Conservation (phyloP, 139 green algal genomes). For the Volvox reticuliferus region DNA sequence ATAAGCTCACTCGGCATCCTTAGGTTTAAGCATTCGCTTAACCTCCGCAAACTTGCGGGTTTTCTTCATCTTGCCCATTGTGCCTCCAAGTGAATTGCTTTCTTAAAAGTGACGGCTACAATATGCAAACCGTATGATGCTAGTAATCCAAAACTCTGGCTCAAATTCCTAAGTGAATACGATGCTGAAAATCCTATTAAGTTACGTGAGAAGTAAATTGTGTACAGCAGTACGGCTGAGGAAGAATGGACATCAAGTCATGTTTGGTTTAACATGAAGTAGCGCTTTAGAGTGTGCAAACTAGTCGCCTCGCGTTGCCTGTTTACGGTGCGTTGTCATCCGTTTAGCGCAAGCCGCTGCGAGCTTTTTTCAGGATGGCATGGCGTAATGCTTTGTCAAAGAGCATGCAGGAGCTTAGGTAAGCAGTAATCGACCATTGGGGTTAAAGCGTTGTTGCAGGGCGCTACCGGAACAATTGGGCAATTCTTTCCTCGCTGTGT, state of each 20-base stretch:
- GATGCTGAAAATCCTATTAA: too few species aligned
- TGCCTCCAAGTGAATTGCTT: background rate
- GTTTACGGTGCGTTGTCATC: background rate
- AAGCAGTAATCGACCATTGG: background rate
- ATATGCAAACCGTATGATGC: too few species aligned
- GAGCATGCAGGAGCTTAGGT: constrained; percentile 87
- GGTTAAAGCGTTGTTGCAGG: background rate
- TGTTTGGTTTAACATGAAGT: too few species aligned
- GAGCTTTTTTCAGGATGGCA: constrained; percentile 29
- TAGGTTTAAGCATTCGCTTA: constrained; percentile 94
- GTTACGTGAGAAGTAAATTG: too few species aligned
- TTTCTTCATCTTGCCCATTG: constrained; percentile 97
- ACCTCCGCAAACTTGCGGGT: constrained; percentile 97
- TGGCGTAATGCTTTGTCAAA: constrained; percentile 77
- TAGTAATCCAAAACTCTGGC: too few species aligned
- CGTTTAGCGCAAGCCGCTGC: background rate
- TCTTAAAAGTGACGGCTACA: too few species aligned
- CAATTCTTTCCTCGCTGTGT: background rate
- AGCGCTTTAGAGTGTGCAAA: too few species aligned
- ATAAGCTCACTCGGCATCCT: constrained; percentile 80
- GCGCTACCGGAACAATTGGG: background rate
- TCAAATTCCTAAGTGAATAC: too few species aligned
- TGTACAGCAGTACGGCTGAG: too few species aligned
- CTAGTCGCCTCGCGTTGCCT: background rate
- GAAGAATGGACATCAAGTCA: too few species aligned